Conservation (phyloP, 129 eudicot species). For the Saposhnikovia divaricata region DNA sequence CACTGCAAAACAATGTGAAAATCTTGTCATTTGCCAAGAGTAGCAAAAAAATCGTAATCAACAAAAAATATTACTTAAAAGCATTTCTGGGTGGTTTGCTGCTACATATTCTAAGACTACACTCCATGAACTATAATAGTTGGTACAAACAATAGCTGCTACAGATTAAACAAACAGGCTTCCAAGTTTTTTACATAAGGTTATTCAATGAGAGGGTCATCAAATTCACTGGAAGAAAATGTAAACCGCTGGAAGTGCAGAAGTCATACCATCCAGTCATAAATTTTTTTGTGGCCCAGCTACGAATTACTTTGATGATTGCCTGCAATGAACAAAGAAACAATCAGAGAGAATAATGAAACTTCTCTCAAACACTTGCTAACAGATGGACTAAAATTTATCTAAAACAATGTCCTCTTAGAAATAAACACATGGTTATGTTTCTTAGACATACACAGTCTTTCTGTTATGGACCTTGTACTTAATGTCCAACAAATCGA, state of each 20-base stretch:
- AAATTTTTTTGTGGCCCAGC: slow-evolving; percentile 83
- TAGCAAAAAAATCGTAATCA: not conserved
- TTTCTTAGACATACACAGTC: not conserved
- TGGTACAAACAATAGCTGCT: too few species aligned
- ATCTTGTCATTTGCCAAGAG: not conserved
- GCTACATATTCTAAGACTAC: not conserved
- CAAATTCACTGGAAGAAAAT: not conserved
- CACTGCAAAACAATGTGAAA: slow-evolving; percentile 50
- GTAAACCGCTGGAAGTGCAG: slow-evolving; percentile 7
- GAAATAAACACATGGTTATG: not conserved
- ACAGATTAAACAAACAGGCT: not conserved
- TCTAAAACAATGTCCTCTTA: not conserved
- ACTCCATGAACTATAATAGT: too few species aligned
- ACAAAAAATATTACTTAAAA: not conserved
- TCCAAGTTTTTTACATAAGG: not conserved
- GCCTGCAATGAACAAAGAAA: slow-evolving; percentile 42
- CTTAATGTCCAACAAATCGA: too few species aligned
- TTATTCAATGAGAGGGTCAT: not conserved
- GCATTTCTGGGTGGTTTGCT: not conserved
- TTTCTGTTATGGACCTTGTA: too few species aligned
- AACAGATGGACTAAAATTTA: not conserved
- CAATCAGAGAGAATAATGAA: not conserved
- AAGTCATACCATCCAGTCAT: slow-evolving; percentile 69
- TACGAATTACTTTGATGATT: slow-evolving; percentile 48
- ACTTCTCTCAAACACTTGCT: not conserved